Conservation (phyloP, 805 yeast genomes). For the Candida ovalis region DNA sequence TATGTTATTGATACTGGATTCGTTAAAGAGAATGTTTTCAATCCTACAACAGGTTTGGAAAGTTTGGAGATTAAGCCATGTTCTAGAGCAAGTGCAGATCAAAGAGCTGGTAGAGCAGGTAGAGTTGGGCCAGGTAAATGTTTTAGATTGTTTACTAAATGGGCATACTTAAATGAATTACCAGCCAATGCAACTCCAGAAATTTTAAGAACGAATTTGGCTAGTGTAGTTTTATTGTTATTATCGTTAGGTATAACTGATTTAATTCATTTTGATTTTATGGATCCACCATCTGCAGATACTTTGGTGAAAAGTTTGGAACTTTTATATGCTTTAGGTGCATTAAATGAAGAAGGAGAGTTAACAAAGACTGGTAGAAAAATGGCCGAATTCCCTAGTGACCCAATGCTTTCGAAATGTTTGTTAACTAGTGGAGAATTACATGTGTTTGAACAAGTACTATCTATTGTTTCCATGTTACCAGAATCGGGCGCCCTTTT, state of each 20-base stretch:
- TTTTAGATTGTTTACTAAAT: constrained; percentile 80
- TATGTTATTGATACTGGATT: constrained; percentile 95
- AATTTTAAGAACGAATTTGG: constrained; percentile 78
- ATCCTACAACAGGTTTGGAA: constrained; percentile 86
- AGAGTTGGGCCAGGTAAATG: constrained; percentile 97
- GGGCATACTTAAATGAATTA: constrained; percentile 75
- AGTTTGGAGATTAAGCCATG: constrained; percentile 82
- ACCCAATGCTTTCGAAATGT: constrained; percentile 82
- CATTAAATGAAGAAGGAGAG: constrained; percentile 73
- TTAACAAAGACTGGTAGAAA: constrained; percentile 73
- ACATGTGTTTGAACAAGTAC: constrained; percentile 62
- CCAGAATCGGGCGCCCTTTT: constrained; percentile 73
- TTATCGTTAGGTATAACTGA: constrained; percentile 85
- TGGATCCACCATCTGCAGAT: constrained; percentile 83
- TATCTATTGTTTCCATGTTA: constrained; percentile 78
- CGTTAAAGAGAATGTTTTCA: constrained; percentile 86
- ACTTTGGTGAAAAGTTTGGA: constrained; percentile 74
- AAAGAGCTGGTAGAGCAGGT: constrained; percentile 97
- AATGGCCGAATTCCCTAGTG: constrained; percentile 91
- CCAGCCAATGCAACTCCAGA: constrained; percentile 84
- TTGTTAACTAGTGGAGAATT: constrained; percentile 58
- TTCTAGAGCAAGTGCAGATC: constrained; percentile 93
- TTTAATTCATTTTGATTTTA: constrained; percentile 75
- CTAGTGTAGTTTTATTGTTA: constrained; percentile 70
- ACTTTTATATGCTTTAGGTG: constrained; percentile 81